Evolutionary conservation across 75 land plant genomes (phyloP).

Genomic region (Cryptomeria japonica): DNA sequence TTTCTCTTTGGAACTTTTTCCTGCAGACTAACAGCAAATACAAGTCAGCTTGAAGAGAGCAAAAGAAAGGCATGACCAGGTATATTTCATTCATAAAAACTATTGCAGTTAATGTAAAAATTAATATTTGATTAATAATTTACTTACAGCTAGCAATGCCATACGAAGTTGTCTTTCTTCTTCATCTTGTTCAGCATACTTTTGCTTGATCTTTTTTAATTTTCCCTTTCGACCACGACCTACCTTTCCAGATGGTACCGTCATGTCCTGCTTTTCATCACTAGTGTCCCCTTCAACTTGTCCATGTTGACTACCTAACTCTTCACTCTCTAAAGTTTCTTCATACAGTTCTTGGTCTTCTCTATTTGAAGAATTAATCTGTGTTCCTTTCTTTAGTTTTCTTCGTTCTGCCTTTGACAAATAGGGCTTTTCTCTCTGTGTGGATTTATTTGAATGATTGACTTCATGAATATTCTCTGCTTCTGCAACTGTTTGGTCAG

Average conservation of each 20-base stretch:
- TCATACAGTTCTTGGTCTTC: conserved; percentile 13
- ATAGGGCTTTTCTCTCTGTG: conserved; percentile 78
- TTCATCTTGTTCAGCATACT: conserved; percentile 96
- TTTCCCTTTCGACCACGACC: conserved; percentile 87
- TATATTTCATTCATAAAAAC: background rate
- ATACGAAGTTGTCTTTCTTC: conserved; percentile 91
- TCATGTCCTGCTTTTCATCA: conserved; percentile 20
- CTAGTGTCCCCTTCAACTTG: conserved; percentile 9
- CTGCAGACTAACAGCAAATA: conserved; percentile 67
- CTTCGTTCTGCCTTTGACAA: conserved; percentile 96
- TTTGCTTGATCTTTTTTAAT: conserved; percentile 76
- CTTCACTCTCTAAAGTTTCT: conserved; percentile 10
- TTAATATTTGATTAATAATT: background rate
- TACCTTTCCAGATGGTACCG: conserved; percentile 38
- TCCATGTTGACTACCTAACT: background rate
- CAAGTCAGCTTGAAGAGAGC: background rate
- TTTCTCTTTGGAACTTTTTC: conserved; percentile 41
- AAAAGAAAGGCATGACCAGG: background rate
- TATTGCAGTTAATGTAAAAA: background rate
- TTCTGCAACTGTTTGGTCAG: conserved; percentile 17
- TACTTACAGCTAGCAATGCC: conserved; percentile 89
- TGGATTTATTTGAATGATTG: conserved; percentile 18
- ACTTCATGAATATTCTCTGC: conserved; percentile 31
- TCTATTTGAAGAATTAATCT: conserved; percentile 11
- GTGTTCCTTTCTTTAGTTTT: conserved; percentile 79